Conservation (phyloP, 2,329 filamentous ascomycete species). For the Colletotrichum eremochloae region DNA sequence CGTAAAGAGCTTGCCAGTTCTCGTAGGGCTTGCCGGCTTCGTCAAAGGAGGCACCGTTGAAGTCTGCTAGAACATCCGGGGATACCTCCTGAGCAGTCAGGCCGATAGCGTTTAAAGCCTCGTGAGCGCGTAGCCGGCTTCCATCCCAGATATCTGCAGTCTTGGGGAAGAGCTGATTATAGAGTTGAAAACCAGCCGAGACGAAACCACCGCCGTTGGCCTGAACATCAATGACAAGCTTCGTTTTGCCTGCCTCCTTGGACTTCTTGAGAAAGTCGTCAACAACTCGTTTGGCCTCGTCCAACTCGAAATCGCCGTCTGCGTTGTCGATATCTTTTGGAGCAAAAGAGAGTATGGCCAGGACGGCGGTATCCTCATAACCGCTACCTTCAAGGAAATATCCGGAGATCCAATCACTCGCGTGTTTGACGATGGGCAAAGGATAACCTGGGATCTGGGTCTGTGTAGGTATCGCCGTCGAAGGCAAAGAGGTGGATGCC, state of each 20-base stretch:
- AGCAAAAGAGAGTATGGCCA: conserved; percentile 45
- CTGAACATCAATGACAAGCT: conserved; percentile 74
- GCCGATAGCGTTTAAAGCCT: conserved; percentile 40
- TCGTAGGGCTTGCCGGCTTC: conserved; percentile 52
- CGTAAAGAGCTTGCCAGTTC: conserved; percentile 17
- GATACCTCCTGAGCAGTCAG: conserved; percentile 6
- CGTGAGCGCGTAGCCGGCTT: conserved; percentile 42
- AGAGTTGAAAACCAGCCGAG: conserved; percentile 61
- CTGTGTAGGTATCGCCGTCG: conserved; percentile 1
- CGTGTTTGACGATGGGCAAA: conserved; percentile 45
- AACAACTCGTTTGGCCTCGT: conserved; percentile 44
- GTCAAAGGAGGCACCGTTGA: conserved; percentile 41
- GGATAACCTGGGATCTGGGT: conserved; percentile 46
- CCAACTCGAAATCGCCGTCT: conserved; percentile 28
- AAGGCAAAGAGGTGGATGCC: neutral
- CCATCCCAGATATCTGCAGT: conserved; percentile 35
- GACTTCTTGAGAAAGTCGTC: conserved; percentile 60
- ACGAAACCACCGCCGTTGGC: conserved; percentile 71
- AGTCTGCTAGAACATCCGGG: conserved; percentile 8
- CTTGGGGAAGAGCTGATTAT: conserved; percentile 56
- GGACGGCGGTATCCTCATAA: conserved; percentile 48
- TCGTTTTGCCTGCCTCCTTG: conserved; percentile 63
- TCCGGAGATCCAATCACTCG: conserved; percentile 44
- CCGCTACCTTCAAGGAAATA: conserved; percentile 49
- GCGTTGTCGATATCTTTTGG: conserved; percentile 18